Conservation (phyloP, 108 stramenopile genomes). For the Discostella pseudostelligera region DNA sequence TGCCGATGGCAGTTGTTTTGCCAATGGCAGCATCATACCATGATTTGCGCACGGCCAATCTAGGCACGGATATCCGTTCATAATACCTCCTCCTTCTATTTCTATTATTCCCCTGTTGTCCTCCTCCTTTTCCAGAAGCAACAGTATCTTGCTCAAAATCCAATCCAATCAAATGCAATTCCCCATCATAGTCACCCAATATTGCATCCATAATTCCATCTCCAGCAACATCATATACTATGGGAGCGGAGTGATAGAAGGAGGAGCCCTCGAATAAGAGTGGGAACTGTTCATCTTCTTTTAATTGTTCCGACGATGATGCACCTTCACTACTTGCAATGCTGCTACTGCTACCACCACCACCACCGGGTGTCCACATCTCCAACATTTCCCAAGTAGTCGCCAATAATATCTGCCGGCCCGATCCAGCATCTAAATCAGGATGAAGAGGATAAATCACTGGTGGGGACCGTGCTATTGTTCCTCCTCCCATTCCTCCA, state of each 20-base stretch:
- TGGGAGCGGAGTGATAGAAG: constrained; percentile 66
- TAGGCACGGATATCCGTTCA: constrained; percentile 59
- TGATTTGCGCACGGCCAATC: constrained; percentile 64
- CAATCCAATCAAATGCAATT: constrained; percentile 67
- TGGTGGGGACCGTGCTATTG: constrained; percentile 48
- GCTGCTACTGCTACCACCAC: constrained; percentile 19
- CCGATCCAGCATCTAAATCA: constrained; percentile 63
- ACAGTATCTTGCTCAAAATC: constrained; percentile 32
- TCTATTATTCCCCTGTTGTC: neutral
- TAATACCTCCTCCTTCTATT: constrained; percentile 50
- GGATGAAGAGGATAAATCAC: constrained; percentile 75
- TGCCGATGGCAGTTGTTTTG: neutral
- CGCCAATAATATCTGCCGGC: constrained; percentile 67
- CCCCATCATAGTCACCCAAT: constrained; percentile 76
- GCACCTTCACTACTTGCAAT: constrained; percentile 10
- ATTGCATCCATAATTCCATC: constrained; percentile 78
- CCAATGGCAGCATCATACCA: constrained; percentile 61
- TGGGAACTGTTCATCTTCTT: constrained; percentile 74
- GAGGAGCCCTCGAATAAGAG: constrained; percentile 69
- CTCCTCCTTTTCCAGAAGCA: too few relatives aligned
- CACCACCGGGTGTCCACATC: constrained; percentile 63
- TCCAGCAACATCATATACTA: constrained; percentile 69
- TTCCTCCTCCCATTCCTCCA: neutral
- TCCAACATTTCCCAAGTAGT: constrained; percentile 82
- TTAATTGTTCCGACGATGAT: constrained; percentile 56